These are phyloP conservation scores for Sechiopsis laciniata DNA, from an alignment of 306 rosid species.

Conservation along the genomic window DNA sequence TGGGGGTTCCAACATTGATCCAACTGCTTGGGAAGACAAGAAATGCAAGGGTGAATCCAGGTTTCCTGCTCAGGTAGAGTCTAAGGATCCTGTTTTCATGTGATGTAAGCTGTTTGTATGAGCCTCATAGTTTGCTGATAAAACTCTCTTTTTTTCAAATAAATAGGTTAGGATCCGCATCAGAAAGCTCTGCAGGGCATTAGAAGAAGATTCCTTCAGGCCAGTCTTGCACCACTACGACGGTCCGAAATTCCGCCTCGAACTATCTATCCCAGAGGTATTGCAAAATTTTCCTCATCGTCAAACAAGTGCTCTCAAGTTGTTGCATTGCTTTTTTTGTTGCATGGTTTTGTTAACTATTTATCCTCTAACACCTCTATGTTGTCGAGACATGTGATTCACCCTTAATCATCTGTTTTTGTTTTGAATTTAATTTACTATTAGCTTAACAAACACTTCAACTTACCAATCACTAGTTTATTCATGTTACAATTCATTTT, in stretches of 20 bases:
- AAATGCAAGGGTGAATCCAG: constrained; percentile 98
- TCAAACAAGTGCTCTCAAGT: background rate
- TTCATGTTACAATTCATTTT: no score
- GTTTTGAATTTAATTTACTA: no score
- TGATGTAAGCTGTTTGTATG: constrained; percentile 4
- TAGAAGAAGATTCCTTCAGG: constrained; percentile 98
- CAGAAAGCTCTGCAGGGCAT: constrained; percentile 78
- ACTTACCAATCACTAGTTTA: no score
- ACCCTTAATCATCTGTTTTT: no score
- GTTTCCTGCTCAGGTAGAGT: constrained; percentile 94
- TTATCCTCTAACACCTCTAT: no score
- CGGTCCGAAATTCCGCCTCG: constrained; percentile 98
- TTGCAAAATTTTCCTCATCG: background rate
- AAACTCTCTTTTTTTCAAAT: background rate
- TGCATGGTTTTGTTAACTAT: no score
- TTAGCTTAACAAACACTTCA: no score
- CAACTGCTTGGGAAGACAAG: constrained; percentile 99
- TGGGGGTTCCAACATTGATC: constrained; percentile 99
- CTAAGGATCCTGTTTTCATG: constrained; percentile 12
- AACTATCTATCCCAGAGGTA: constrained; percentile 97
- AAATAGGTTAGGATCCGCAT: constrained; percentile 70
- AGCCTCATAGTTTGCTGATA: constrained; percentile 13
- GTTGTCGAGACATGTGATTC: no score
- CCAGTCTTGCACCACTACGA: constrained; percentile 97
- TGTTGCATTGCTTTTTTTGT: no score